These are phyloP conservation scores for Aspergillus flavus DNA, from an alignment of 2,329 filamentous ascomycete species.

Conservation along the genomic window DNA sequence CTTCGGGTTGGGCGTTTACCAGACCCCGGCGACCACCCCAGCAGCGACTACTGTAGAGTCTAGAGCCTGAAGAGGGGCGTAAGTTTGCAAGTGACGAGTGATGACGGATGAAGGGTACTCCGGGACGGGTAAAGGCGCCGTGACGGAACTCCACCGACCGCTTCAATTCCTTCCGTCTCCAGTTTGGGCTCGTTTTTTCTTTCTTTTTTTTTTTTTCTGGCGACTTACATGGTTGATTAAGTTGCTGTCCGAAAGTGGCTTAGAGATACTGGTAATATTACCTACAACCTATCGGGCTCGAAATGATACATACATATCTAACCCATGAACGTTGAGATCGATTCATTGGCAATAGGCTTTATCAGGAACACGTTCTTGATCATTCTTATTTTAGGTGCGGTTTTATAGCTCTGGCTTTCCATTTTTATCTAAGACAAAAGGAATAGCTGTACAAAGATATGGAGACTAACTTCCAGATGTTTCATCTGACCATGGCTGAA, in stretches of 20 bases:
- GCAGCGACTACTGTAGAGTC: slow-evolving; percentile 18
- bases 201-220: neutral
- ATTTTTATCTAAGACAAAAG: slow-evolving; percentile 7
- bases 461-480: slow-evolving; percentile 1
- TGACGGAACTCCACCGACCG: slow-evolving; percentile 27
- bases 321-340: neutral
- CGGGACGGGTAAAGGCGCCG: slow-evolving; percentile 32
- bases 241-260: neutral
- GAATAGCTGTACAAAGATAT: neutral
- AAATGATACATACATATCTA: neutral
- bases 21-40: slow-evolving; percentile 15
- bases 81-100: slow-evolving; percentile 21
- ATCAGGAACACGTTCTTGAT: neutral
- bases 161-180: slow-evolving; percentile 23
- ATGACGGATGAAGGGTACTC: slow-evolving; percentile 26
- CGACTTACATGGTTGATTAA: neutral
- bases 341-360: neutral
- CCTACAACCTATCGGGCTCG: neutral
- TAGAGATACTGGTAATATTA: neutral
- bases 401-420: slow-evolving; percentile 1
- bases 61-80: slow-evolving; percentile 24
- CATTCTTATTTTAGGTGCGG: neutral
- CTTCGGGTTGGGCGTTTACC: slow-evolving; percentile 26
- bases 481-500: slow-evolving; percentile 19
- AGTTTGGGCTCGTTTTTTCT: slow-evolving; percentile 11